Evolutionary conservation across 768 basidiomycete species (phyloP), one percentile per base, ranked within the genome.

Genomic region (Trametes elegans): DNA sequence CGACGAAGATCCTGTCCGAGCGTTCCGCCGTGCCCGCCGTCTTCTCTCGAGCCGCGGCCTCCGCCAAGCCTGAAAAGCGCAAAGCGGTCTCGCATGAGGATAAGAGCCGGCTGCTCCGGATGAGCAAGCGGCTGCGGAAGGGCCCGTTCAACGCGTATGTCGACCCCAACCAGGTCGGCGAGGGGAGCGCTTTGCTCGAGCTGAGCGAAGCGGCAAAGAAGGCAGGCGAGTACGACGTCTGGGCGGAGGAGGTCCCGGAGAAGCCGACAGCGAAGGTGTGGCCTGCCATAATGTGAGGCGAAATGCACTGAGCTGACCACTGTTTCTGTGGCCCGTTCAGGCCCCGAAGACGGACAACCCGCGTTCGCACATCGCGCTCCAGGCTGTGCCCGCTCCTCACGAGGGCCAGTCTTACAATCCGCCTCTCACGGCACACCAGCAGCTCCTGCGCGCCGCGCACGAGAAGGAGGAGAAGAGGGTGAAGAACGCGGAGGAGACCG

Each of bases 381-480:
- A 87, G 1, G 87, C 90, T 0, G 80, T 93, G 0, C 62, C 74
- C 1, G 72, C 83, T 3, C 94, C 94, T 0, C 90, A 90, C 60
- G 83, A 82, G 28, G 94, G 94, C 18, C 80, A 87, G 3, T 94
- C 92, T 16, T 98, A 98, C 67, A 97, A 97, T 66, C 94, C 94
- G 0, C 83, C 84, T 0, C 82, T 79, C 1, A 76, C 80, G 3
- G 83, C 86, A 0, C 90, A 96, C 62, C 79, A 82, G 45, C 82
- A 83, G 44, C 80, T 96, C 5, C 66, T 98, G 19, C 71, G 79
- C 11, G 71, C 79, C 46, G 94, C 93, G 0, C 78, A 83, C 47
- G 78, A 82, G 55, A 68, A 78, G 13, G 94, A 94, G 69, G 78
- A 79, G 62, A 77, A 76, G 42, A 77, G 79, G 38, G 65, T 83